Evolutionary conservation across 1,139 yeast species (phyloP).

Genomic region (Debaryomyces nepalensis): DNA sequence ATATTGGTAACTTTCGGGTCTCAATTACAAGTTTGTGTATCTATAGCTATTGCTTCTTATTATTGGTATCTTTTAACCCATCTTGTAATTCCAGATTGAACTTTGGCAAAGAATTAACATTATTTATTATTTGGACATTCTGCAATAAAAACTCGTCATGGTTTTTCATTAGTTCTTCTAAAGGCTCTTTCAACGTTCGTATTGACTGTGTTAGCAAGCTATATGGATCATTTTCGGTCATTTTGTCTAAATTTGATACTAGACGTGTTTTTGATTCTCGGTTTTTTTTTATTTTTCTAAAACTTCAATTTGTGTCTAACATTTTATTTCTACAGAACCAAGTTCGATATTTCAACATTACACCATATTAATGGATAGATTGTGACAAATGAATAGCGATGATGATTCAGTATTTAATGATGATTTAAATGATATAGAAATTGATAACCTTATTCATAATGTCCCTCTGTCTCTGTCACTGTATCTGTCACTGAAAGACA

Average conservation of each 20-base stretch:
- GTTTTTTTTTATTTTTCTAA: not conserved
- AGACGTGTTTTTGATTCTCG: slow-evolving; percentile 5
- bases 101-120: slow-evolving; percentile 24
- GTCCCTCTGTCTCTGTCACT: slow-evolving; percentile 7
- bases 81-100: slow-evolving; percentile 13
- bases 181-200: slow-evolving; percentile 27
- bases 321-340: not conserved
- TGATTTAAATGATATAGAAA: slow-evolving; percentile 15
- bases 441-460: slow-evolving; percentile 9
- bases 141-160: slow-evolving; percentile 36
- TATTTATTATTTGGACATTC: slow-evolving; percentile 30
- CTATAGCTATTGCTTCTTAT: no score
- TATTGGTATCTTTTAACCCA: slow-evolving; percentile 2
- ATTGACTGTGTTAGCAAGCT: slow-evolving; percentile 26
- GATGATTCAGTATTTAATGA: slow-evolving; percentile 23
- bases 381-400: slow-evolving; percentile 17
- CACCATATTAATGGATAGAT: not conserved
- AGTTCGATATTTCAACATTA: not conserved
- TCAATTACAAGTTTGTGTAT: no score
- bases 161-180: slow-evolving; percentile 27
- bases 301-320: not conserved
- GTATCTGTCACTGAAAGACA: not conserved
- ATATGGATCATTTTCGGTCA: slow-evolving; percentile 27
- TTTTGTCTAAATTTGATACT: not conserved
- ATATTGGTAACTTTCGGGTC: no score